Evolutionary conservation across 1,139 yeast genomes (phyloP).

Genomic region (Suhomyces taliae): DNA sequence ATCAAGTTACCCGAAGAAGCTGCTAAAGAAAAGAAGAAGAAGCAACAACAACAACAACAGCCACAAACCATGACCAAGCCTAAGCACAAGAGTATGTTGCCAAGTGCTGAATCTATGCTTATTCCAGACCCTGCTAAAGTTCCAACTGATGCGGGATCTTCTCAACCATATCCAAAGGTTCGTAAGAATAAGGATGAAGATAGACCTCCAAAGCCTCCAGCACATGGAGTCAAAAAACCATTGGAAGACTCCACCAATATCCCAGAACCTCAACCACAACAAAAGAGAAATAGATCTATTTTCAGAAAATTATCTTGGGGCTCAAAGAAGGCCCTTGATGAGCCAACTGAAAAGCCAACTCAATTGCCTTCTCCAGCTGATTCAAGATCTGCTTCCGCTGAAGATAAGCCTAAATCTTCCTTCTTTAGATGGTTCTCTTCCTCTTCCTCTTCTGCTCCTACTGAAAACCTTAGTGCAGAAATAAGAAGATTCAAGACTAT

Average conservation of each 20-base stretch:
- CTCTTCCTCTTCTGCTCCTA: slow-evolving; percentile 15
- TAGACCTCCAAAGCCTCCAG: slow-evolving; percentile 22
- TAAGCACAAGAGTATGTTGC: slow-evolving; percentile 30
- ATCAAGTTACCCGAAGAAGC: slow-evolving; percentile 43
- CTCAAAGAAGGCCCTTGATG: slow-evolving; percentile 35
- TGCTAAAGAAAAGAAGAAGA: slow-evolving; percentile 10
- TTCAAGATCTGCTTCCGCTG: slow-evolving; percentile 33
- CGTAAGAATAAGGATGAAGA: slow-evolving; percentile 19
- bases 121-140: slow-evolving; percentile 27
- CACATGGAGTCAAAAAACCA: slow-evolving; percentile 22
- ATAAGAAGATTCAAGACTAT: slow-evolving; percentile 44
- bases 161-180: slow-evolving; percentile 33
- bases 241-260: slow-evolving; percentile 36
- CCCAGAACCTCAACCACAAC: slow-evolving; percentile 21
- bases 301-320: slow-evolving; percentile 69
- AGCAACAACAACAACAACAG: not conserved
- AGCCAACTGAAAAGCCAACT: slow-evolving; percentile 10
- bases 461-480: slow-evolving; percentile 20
- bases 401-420: slow-evolving; percentile 31
- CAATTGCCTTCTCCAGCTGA: slow-evolving; percentile 45
- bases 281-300: slow-evolving; percentile 48
- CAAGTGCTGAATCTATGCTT: slow-evolving; percentile 42
- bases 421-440: slow-evolving; percentile 49
- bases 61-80: slow-evolving; percentile 2
- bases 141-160: slow-evolving; percentile 7